Base-by-base conservation (phyloP, 352 stramenopile species). In the Bremia lactucae region DNA sequence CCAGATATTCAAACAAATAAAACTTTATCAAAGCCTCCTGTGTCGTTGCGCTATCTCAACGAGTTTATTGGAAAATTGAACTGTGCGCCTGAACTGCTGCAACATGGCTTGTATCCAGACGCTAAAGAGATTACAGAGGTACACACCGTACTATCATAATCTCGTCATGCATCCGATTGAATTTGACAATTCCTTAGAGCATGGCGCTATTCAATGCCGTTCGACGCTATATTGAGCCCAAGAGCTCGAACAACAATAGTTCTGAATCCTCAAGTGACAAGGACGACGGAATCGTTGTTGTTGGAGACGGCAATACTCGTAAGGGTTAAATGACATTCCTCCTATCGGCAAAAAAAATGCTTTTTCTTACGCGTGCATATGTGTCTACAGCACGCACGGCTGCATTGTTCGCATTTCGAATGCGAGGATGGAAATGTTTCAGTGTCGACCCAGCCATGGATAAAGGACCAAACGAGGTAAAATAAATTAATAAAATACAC, bases 181-280 rank as follows among this genome's bases (percentile, higher is more conserved):
- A n/a, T n/a, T n/a, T n/a, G n/a, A n/a, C n/a, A n/a, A n/a, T n/a
- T n/a, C n/a, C n/a, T 18, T 43, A 87, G 78, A 91, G 72, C 46
- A 91, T 91, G 78, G 78, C 68, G 2, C 52, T 91, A 6, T 91
- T 88, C 46, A 88, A 91, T 31, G 75, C 78, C 2, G 72, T 88
- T 18, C 68, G 78, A 34, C 61, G 75, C 23, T 87, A 80, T 37
- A 44, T 85, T 18, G 42, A 78, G 25, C 58, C 59, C 20, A 58
- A 67, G 18, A 52, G 41, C 14, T 42, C 60, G 11, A 31, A n/a
- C 22, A 28, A 37, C 14, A 31, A 19, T 22, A 29, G 29, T 10
- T n/a, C n/a, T n/a, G n/a, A n/a, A n/a, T n/a, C n/a, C n/a, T n/a
- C n/a, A n/a, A 42, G 40, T 23, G 50, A 11, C 4, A 71, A 64